phyloP scores from a whole-genome alignment of 768 basidiomycete genomes.

The Lyophyllum shimeji region DNA sequence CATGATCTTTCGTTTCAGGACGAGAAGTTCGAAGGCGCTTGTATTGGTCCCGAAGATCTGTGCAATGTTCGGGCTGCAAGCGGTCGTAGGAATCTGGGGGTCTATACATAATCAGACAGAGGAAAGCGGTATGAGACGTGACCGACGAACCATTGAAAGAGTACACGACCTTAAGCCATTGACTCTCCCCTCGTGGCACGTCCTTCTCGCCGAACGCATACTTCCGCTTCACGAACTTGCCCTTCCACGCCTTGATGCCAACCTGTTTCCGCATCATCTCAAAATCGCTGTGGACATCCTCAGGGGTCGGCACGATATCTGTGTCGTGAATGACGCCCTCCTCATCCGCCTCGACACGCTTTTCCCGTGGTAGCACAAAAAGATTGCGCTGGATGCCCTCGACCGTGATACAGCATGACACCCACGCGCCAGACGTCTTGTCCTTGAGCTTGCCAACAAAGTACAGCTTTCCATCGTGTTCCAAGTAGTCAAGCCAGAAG shows the following conservation, averaged over 20 bases:
- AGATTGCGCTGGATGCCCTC: constrained; percentile 88
- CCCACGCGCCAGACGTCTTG: constrained; percentile 63
- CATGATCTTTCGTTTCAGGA: constrained; percentile 96
- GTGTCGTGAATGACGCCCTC: constrained; percentile 67
- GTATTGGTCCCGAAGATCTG: constrained; percentile 92
- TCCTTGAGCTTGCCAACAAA: constrained; percentile 92
- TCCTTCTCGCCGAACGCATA: constrained; percentile 91
- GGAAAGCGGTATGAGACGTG: background rate
- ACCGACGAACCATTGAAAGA: constrained; percentile 71
- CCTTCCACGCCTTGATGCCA: constrained; percentile 74
- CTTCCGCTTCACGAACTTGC: constrained; percentile 83
- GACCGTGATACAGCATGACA: constrained; percentile 86
- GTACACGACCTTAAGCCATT: constrained; percentile 95
- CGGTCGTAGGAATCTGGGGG: constrained; percentile 68
- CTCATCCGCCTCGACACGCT: constrained; percentile 55
- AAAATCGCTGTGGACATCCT: constrained; percentile 83
- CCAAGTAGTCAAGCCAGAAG: constrained; percentile 96
- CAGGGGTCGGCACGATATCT: constrained; percentile 66
- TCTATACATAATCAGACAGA: constrained; percentile 39
- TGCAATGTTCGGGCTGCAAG: constrained; percentile 81
- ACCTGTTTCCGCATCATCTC: constrained; percentile 71
- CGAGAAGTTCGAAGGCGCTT: constrained; percentile 89
- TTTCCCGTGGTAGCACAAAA: constrained; percentile 80
- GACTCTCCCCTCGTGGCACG: constrained; percentile 73
- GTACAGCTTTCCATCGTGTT: constrained; percentile 80